A percentile compares a stretch with the other conserved stretches of the same genome.
Conservation (phyloP, 441 rosid genomes). For the Gossypium gossypioides region DNA sequence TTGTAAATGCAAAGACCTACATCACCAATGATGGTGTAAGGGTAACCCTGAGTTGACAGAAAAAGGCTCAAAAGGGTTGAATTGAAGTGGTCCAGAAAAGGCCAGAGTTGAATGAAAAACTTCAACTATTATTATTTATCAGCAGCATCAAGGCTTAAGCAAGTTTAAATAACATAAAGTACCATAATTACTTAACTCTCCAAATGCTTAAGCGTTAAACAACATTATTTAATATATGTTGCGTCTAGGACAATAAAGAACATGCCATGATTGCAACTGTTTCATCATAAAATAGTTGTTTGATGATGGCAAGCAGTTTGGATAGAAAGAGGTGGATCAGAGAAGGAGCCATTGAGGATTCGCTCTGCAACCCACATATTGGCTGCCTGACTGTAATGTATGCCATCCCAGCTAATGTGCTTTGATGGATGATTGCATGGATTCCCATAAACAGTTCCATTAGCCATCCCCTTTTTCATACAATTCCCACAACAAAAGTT, state of each 20-base stretch:
- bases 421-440: conserved; percentile 26
- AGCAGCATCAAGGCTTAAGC: background rate
- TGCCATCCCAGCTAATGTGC: conserved; percentile 30
- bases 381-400: conserved; percentile 31
- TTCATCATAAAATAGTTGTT: background rate
- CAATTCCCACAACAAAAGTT: conserved; percentile 31
- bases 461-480: conserved; percentile 18
- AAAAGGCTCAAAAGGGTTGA: background rate
- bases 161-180: background rate
- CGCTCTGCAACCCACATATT: conserved; percentile 22
- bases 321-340: conserved; percentile 22
- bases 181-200: background rate
- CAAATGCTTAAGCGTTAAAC: background rate
- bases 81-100: background rate
- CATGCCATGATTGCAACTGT: background rate
- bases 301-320: conserved; percentile 7
- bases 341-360: conserved; percentile 22
- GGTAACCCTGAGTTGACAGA: background rate
- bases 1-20: background rate
- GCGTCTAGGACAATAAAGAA: background rate
- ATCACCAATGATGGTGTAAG: background rate
- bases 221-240: background rate
- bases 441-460: conserved; percentile 23
- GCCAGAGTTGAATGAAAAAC: background rate
- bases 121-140: background rate